phyloP scores from a whole-genome alignment of 139 green algal genomes.

The Edaphochlamys debaryana region DNA sequence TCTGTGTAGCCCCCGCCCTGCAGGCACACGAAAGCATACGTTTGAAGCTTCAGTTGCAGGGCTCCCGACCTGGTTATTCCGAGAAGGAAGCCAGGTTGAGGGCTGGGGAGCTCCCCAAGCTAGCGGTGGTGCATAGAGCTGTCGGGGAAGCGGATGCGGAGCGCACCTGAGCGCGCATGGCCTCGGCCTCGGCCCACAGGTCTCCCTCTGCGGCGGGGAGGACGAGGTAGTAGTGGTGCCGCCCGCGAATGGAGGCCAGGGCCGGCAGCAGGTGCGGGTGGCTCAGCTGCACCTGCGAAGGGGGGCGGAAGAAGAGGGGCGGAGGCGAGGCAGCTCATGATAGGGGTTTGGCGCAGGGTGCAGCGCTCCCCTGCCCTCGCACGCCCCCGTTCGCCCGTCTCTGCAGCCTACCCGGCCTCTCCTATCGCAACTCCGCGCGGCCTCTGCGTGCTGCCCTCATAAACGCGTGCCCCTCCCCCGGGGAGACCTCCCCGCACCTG shows the following conservation, averaged over 20 bases:
- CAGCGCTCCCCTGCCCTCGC: background rate
- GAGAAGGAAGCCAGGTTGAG: too few relatives aligned
- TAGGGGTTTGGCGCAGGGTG: background rate
- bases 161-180: background rate
- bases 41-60: too few relatives aligned
- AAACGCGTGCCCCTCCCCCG: background rate
- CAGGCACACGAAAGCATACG: too few relatives aligned
- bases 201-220: conserved; percentile 13
- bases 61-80: too few relatives aligned
- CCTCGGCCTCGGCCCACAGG: conserved; percentile 28
- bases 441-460: too few relatives aligned
- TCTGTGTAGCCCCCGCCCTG: conserved; percentile 16
- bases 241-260: conserved; percentile 16
- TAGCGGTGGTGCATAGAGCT: too few relatives aligned
- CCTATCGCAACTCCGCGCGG: too few relatives aligned
- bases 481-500: background rate
- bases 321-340: background rate
- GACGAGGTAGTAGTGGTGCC: conserved; percentile 33
- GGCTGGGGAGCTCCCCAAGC: too few relatives aligned
- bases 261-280: conserved; percentile 39
- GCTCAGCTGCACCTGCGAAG: conserved; percentile 21
- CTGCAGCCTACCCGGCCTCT: too few relatives aligned
- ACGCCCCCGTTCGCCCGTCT: too few relatives aligned
- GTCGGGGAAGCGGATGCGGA: too few relatives aligned
- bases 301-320: background rate